Evolutionary conservation across 768 basidiomycete genomes (phyloP), one percentile per base, ranked within the genome.

Genomic region (Erythrobasidium yunnanense): DNA sequence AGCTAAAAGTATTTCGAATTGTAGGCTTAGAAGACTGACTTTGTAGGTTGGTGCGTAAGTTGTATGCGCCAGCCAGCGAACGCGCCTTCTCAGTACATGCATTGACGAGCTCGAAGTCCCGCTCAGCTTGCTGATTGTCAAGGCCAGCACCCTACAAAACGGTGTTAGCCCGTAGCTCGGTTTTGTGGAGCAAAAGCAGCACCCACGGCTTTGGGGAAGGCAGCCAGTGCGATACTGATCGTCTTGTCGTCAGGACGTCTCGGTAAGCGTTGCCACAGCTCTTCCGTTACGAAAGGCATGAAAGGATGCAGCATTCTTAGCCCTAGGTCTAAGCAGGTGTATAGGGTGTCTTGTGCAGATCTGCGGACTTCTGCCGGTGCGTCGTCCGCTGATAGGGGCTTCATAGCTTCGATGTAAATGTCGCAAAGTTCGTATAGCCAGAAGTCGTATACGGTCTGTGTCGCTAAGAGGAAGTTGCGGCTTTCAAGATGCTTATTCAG

Each of bases 351-450:
- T 74, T 95, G 92, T 2, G 93, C 88, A 11, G 92, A 97, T 54
- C 79, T 80, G 38, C 85, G 84, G 7, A 81, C 83, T 13, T 72
- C 72, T 7, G 80, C 80, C 1, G 79, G 72, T 5, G 86, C 80
- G 0, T 85, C 83, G 2, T 83, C 80, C 70, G 95, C 92, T 1
- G 90, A 90, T 84, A 96, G 88, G 7, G 91, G 90, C 77, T 99
- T 99, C 85, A 93, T 95, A 2, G 90, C 95, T 82, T 99, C 93
- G 70, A 99, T 96, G 78, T 92, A 99, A 25, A 99, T 91, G 74
- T 99, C 95, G 74, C 95, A 99, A n/a, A 97, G 80, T 76, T 99
- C 93, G 75, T 97, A 92, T 38, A 99, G 77, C 93, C 95, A 99
- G 80, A 95, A 97, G 72, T 88, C 88, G 78, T 97, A 84, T 0